Percentiles rank a stretch among this genome's conserved stretches.
Conservation (phyloP, 768 basidiomycete species). For the Hygrocybe coccinea region DNA sequence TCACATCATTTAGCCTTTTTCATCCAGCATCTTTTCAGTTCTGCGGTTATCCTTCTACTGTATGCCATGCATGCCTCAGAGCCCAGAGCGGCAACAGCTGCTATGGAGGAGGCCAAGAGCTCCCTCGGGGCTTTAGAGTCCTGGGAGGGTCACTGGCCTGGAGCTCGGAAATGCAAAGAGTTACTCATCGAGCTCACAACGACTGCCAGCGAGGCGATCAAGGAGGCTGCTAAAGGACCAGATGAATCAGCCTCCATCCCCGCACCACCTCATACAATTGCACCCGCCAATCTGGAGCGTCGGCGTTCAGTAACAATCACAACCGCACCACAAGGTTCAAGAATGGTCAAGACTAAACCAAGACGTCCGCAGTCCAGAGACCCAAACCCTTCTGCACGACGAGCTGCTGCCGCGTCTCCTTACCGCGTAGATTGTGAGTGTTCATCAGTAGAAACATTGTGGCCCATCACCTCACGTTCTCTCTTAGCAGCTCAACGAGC, state of each 20-base stretch:
- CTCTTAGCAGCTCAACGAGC: slow-evolving; percentile 56
- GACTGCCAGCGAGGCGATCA: slow-evolving; percentile 66
- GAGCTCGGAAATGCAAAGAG: slow-evolving; percentile 82
- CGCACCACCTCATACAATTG: slow-evolving; percentile 19
- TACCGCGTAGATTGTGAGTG: slow-evolving; percentile 62
- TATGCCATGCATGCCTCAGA: slow-evolving; percentile 84
- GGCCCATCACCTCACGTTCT: slow-evolving; percentile 8
- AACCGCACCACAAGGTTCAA: slow-evolving; percentile 35
- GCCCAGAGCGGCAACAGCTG: slow-evolving; percentile 54
- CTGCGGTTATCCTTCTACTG: slow-evolving; percentile 76
- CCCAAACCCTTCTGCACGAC: slow-evolving; percentile 44
- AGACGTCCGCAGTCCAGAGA: slow-evolving; percentile 59
- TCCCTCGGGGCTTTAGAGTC: slow-evolving; percentile 66
- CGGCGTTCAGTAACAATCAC: slow-evolving; percentile 54
- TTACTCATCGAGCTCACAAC: slow-evolving; percentile 63
- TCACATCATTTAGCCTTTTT: slow-evolving; percentile 87
- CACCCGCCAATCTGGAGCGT: slow-evolving; percentile 40
- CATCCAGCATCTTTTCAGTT: slow-evolving; percentile 87
- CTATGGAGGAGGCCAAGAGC: slow-evolving; percentile 79
- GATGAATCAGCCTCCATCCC: slow-evolving; percentile 13
- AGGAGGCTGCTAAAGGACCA: slow-evolving; percentile 23
- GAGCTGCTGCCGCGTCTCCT: slow-evolving; percentile 55
- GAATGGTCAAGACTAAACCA: slow-evolving; percentile 47
- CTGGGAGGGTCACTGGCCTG: slow-evolving; percentile 86
- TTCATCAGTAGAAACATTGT: slow-evolving; percentile 1